Evolutionary conservation across 257 asterid genomes (phyloP).

Genomic region (Verbascum thapsus): DNA sequence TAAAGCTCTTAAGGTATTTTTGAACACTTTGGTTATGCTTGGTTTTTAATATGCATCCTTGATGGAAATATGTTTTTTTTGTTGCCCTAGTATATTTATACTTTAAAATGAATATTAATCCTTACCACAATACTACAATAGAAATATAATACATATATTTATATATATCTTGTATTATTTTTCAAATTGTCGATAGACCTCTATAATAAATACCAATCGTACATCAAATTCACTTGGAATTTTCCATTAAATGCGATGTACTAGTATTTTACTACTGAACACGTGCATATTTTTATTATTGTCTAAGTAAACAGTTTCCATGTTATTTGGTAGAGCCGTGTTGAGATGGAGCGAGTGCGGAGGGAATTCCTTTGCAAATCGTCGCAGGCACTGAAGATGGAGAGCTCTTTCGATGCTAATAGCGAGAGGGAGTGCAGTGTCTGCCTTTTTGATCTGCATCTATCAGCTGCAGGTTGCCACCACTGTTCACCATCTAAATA

Average conservation of each 20-base stretch:
- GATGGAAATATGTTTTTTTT: slow-evolving; percentile 14
- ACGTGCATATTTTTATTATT: neutral
- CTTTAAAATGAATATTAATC: neutral
- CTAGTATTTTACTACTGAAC: slow-evolving; percentile 3
- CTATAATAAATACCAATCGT: neutral
- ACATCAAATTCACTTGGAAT: slow-evolving; percentile 8
- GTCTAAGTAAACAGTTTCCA: slow-evolving; percentile 22
- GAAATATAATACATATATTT: too few species aligned
- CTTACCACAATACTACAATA: too few species aligned
- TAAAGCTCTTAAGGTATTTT: slow-evolving; percentile 75
- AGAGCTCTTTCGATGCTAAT: slow-evolving; percentile 83
- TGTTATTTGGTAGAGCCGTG: slow-evolving; percentile 64
- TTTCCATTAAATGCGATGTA: neutral
- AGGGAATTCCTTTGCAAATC: slow-evolving; percentile 85
- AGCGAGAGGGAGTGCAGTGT: slow-evolving; percentile 96
- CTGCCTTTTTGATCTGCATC: slow-evolving; percentile 90
- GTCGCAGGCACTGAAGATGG: slow-evolving; percentile 91
- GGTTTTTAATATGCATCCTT: slow-evolving; percentile 23
- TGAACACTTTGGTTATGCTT: neutral
- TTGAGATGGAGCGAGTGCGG: slow-evolving; percentile 73
- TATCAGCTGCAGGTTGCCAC: slow-evolving; percentile 99
- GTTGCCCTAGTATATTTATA: too few species aligned
- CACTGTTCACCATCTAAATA: slow-evolving; percentile 90
- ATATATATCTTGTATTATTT: too few species aligned
- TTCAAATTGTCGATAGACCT: slow-evolving; percentile 8